Evolutionary conservation across 2,329 filamentous ascomycete genomes (phyloP).

Genomic region (Fusarium cicatricum): DNA sequence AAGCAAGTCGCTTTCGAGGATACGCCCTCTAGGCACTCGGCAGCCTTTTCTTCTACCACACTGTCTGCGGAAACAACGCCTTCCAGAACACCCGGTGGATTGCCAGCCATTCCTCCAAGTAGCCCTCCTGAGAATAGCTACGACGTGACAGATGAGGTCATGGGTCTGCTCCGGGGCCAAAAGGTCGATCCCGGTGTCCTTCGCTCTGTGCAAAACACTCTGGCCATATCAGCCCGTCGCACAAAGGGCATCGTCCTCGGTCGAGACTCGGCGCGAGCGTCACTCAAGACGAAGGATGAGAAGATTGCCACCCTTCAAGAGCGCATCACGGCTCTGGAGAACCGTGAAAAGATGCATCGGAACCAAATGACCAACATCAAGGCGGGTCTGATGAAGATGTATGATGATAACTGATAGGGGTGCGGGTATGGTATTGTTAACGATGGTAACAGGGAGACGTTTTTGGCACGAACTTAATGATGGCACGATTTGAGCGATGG

Average conservation of each 20-base stretch:
- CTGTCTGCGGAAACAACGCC: conserved; percentile 28
- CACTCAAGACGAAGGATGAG: conserved; percentile 69
- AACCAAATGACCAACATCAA: conserved; percentile 50
- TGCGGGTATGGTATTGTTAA: not conserved
- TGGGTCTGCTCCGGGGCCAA: conserved; percentile 57
- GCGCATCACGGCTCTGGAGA: conserved; percentile 51
- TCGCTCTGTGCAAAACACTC: conserved; percentile 50
- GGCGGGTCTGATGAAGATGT: conserved; percentile 49
- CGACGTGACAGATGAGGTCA: conserved; percentile 57
- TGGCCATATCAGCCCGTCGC: conserved; percentile 65
- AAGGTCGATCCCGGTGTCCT: conserved; percentile 50
- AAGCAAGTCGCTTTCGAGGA: conserved; percentile 47
- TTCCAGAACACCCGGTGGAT: conserved; percentile 3
- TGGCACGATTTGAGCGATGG: too few relatives aligned
- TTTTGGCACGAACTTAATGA: too few relatives aligned
- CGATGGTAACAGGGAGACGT: too few relatives aligned
- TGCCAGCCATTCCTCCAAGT: conserved; percentile 20
- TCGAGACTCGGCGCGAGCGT: conserved; percentile 70
- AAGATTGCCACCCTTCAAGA: conserved; percentile 49
- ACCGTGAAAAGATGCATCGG: conserved; percentile 44
- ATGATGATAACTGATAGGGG: conserved; percentile 44
- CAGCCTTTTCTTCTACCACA: conserved; percentile 13
- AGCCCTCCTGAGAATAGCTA: conserved; percentile 30
- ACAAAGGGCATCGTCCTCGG: conserved; percentile 69
- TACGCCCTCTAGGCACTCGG: conserved; percentile 6